Evolutionary conservation across 495 filamentous ascomycete species (phyloP).

Genomic region (Physcia stellaris): DNA sequence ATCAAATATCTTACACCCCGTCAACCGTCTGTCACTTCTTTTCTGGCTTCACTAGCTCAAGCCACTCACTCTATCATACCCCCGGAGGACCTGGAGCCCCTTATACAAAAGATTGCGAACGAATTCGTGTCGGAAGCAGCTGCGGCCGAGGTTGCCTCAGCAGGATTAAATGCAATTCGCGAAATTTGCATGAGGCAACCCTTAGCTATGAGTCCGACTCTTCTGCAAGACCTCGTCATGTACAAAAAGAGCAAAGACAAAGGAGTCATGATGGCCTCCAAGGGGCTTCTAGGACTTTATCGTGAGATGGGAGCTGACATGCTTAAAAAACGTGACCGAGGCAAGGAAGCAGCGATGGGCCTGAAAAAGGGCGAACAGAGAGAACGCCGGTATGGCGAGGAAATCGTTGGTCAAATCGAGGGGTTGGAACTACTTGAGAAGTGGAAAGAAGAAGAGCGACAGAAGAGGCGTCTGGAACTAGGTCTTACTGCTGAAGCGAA

Average conservation of each 20-base stretch:
- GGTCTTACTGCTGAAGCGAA: slow-evolving; percentile 42
- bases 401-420: slow-evolving; percentile 71
- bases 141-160: slow-evolving; percentile 77
- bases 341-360: slow-evolving; percentile 83
- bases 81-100: slow-evolving; percentile 81
- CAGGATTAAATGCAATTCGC: slow-evolving; percentile 86
- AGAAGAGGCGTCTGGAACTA: slow-evolving; percentile 52
- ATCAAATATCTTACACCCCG: slow-evolving; percentile 75
- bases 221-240: slow-evolving; percentile 91
- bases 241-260: slow-evolving; percentile 98
- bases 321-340: slow-evolving; percentile 79
- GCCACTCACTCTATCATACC: slow-evolving; percentile 83
- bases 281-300: slow-evolving; percentile 79
- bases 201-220: slow-evolving; percentile 84
- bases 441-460: slow-evolving; percentile 84
- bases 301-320: slow-evolving; percentile 80
- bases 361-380: slow-evolving; percentile 55
- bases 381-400: slow-evolving; percentile 62
- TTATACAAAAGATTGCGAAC: slow-evolving; percentile 91
- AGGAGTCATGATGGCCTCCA: slow-evolving; percentile 92
- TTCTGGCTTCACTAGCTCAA: slow-evolving; percentile 85
- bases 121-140: slow-evolving; percentile 96
- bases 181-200: slow-evolving; percentile 89
- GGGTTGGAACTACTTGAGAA: slow-evolving; percentile 82
- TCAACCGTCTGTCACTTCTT: slow-evolving; percentile 86